Conservation (phyloP, 192 early-diverging fungal genomes). For the Coemansia sp. region DNA sequence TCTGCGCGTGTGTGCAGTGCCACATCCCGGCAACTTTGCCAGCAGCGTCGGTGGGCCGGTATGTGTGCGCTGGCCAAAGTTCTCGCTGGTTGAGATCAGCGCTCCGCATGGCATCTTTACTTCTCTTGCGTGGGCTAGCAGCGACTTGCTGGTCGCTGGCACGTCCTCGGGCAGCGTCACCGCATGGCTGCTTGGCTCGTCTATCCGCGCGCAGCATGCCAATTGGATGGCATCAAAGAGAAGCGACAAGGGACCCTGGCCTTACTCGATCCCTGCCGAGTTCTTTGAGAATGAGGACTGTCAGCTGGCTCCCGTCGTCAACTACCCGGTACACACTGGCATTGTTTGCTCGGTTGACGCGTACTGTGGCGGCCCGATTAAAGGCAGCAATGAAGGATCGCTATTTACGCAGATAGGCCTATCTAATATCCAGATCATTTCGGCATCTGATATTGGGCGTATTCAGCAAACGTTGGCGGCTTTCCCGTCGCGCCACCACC, state of each 20-base stretch:
- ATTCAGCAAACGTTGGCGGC: constrained; percentile 18
- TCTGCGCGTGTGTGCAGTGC: constrained; percentile 40
- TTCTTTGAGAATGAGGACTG: neutral
- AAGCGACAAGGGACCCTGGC: constrained; percentile 9
- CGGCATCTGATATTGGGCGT: constrained; percentile 19
- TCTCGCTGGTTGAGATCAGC: constrained; percentile 26
- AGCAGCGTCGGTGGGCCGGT: neutral
- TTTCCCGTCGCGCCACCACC: constrained; percentile 17
- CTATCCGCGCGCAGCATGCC: constrained; percentile 14
- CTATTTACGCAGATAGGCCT: constrained; percentile 15
- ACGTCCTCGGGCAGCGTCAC: constrained; percentile 29
- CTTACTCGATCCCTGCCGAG: constrained; percentile 8
- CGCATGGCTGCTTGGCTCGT: constrained; percentile 22
- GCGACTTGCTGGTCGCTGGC: constrained; percentile 33
- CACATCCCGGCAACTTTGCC: constrained; percentile 5
- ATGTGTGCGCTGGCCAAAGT: constrained; percentile 34
- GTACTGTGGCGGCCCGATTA: neutral
- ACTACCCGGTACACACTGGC: constrained; percentile 26
- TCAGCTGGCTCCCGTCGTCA: constrained; percentile 16
- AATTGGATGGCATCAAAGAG: neutral
- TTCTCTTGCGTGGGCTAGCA: constrained; percentile 31
- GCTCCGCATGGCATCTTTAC: constrained; percentile 35
- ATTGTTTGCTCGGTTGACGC: constrained; percentile 1
- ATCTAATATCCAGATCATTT: constrained; percentile 20
- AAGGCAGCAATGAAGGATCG: neutral